Base-by-base conservation (phyloP, 2,329 filamentous ascomycete species). In the Trichophyton benhamiae region DNA sequence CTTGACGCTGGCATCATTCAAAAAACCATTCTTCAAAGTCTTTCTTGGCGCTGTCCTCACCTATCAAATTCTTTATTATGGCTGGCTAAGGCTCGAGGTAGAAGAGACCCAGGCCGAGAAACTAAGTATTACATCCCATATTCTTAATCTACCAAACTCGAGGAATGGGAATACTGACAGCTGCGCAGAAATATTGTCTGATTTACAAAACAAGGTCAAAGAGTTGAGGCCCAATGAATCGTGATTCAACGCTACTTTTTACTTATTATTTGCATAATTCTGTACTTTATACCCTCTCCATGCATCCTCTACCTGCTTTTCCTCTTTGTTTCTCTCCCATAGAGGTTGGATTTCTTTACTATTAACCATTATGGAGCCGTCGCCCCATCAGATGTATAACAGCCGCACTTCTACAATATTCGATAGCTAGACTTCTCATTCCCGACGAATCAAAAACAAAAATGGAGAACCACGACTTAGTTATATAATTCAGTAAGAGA, bases 31-130 rank as follows among this genome's bases (percentile, higher is more conserved):
- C 58, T 72, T 73, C 63, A 80, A 80, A 64, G 75, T 78, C 63
- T 77, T 80, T 60, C 71, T 79, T 2, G 74, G 76, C 6, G 76
- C 77, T 3, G 73, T 79, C 41, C 74, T 79, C 66, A 77, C 74
- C 15, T 79, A 79, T 65, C 78, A 80, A 64, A 70, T 78, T 48
- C 69, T 77, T 20, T 78, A 79, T 64, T 78, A 75, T 75, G 67
- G 69, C 33, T 80, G 78, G 78, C 60, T 76, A 67, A 78, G 76
- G 63, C 66, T 79, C 11, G 77, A 79, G 67, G 76, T 73, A 60
- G 75, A 78, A 61, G 76, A 78, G 63, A 68, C 69, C 5, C 77
- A 75, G 64, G 67, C 72, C 17, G 64, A 72, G 27, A 78, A 75
- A 67, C 75, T 75, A 61, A 67, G 74, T 76, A 67, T 27, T n/a